Evolutionary conservation across 805 yeast genomes (phyloP), one percentile per base, ranked within the genome.

Genomic region (Diddensiella santjacobensis): DNA sequence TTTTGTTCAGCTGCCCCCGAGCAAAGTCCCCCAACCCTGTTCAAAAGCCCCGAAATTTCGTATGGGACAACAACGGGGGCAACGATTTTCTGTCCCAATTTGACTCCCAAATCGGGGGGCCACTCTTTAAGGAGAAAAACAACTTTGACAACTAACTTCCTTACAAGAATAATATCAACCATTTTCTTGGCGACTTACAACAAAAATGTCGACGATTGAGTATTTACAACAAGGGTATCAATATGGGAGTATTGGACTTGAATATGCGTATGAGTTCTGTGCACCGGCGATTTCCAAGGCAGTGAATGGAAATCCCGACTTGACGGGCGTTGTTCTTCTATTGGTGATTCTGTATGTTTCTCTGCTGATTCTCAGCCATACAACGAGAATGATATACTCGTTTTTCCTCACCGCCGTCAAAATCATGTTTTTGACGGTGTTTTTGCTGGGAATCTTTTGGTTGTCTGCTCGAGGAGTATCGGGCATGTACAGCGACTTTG

Each of bases 301-400:
- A 15, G 17, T 53, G 18, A 41, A 38, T n/a, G 29, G 53, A 8
- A 42, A 55, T 15, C 56, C 57, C 3, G 60, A 57, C 40, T 54
- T 54, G 17, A 18, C 48, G 22, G 42, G 55, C 8, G 41, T 62
- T 6, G 30, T 56, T n/a, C 31, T 58, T 19, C 48, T 55, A 36
- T 48, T 62, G 15, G 29, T 55, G 2, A 48, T 60, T 13, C 47
- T 63, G 22, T 61, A 56, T 41, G 17, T 63, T 4, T 52, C 60
- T 17, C 52, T 61, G 38, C 48, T 52, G 17, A 50, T 63, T 22
- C 35, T 61, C 22, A 35, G 43, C 33, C 56, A 59, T 42, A 46
- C 61, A 20, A 42, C 57, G 35, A 41, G 61, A 13, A 49, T 58
- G 52, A 24, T 62, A 10, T 58, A 48, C 40, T 48, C 54, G n/a